These are phyloP conservation scores for Pestalotiopsis sp. DNA, from an alignment of 2,329 filamentous ascomycete genomes.

Conservation along the genomic window DNA sequence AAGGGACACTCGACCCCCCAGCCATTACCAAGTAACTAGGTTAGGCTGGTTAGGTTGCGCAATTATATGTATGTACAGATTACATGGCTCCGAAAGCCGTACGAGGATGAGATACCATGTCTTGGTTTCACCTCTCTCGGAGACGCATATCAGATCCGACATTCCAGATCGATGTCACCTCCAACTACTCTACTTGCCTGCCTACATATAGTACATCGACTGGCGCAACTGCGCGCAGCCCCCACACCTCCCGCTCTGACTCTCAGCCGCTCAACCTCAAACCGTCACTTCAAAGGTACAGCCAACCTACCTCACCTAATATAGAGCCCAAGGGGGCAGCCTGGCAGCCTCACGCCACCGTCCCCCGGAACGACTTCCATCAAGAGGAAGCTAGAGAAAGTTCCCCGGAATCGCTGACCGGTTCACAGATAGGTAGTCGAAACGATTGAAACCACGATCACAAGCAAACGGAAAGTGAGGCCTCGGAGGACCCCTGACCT, in stretches of 20 bases:
- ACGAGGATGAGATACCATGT: background rate
- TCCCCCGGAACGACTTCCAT: background rate
- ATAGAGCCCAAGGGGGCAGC: background rate
- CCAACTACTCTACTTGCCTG: background rate
- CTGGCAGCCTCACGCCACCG: background rate
- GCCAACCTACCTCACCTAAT: background rate
- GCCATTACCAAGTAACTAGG: background rate
- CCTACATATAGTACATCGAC: background rate
- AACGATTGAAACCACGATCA: background rate
- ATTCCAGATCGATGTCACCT: conserved; percentile 8
- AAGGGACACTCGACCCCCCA: background rate
- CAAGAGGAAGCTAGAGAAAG: background rate
- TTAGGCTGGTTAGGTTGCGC: background rate
- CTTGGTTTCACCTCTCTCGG: background rate
- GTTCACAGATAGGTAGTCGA: background rate
- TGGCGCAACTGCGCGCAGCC: background rate
- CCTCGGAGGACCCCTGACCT: background rate
- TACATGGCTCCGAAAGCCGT: background rate
- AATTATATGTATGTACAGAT: background rate
- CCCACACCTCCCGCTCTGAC: conserved; percentile 5
- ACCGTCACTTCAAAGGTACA: conserved; percentile 3
- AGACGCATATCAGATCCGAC: conserved; percentile 3
- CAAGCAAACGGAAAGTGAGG: background rate
- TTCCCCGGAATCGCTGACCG: background rate
- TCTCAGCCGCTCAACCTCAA: conserved; percentile 1